Conservation (phyloP, 2,329 filamentous ascomycete species). For the Sphaerulina populicola region DNA sequence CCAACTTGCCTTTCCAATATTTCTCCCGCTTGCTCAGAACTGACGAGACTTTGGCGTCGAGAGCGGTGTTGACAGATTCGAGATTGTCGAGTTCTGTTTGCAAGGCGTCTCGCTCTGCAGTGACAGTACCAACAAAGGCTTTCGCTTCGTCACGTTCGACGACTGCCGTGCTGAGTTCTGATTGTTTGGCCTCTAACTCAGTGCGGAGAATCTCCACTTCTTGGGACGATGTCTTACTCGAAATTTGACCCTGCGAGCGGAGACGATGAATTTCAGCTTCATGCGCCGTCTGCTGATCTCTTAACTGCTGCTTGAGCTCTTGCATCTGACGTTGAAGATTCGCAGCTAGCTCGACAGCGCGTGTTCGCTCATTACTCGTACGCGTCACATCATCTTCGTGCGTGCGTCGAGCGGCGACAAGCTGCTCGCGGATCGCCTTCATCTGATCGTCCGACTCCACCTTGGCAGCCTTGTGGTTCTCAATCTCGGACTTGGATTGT, state of each 20-base stretch:
- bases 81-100: conserved; percentile 13
- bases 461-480: conserved; percentile 14
- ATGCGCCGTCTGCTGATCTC: conserved; percentile 19
- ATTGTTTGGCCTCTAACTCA: conserved; percentile 22
- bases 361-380: conserved; percentile 16
- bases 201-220: conserved; percentile 16
- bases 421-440: conserved; percentile 11
- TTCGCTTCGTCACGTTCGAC: conserved; percentile 25
- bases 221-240: conserved; percentile 11
- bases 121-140: conserved; percentile 14
- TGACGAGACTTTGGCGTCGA: conserved; percentile 22
- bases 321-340: conserved; percentile 20
- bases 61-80: conserved; percentile 20
- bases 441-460: conserved; percentile 15
- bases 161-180: conserved; percentile 23
- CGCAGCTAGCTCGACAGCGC: conserved; percentile 20
- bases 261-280: conserved; percentile 20
- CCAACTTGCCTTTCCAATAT: conserved; percentile 21
- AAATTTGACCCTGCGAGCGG: conserved; percentile 12
- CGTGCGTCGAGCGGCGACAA: conserved; percentile 12
- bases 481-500: conserved; percentile 19
- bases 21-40: conserved; percentile 21
- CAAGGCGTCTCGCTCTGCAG: conserved; percentile 6
- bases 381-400: conserved; percentile 18
- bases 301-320: conserved; percentile 22